A percentile compares a stretch with the other conserved stretches of the same genome.
These are phyloP conservation scores for Sicyos edulis DNA, from an alignment of 306 rosid species.

Conservation along the genomic window DNA sequence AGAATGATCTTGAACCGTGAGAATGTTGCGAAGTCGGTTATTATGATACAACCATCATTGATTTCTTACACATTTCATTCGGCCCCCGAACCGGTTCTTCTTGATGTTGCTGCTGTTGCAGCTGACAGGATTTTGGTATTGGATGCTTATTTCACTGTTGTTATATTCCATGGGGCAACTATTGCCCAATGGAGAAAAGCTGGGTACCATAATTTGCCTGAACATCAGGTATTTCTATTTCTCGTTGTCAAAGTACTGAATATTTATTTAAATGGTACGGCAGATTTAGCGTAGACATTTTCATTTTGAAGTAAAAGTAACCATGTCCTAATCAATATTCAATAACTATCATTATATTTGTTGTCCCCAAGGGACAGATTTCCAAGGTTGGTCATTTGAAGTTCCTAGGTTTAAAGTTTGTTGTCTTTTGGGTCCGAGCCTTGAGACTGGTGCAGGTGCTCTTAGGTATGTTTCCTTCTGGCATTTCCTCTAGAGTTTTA, in stretches of 20 bases:
- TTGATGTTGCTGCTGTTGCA: constrained; percentile 90
- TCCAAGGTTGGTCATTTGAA: too few relatives aligned
- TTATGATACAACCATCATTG: constrained; percentile 96
- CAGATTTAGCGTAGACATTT: background rate
- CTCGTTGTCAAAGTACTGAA: background rate
- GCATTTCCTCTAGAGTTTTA: background rate
- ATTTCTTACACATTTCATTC: constrained; percentile 88
- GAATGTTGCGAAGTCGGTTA: constrained; percentile 87
- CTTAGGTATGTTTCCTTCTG: too few relatives aligned
- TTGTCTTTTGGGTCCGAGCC: too few relatives aligned
- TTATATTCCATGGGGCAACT: constrained; percentile 91
- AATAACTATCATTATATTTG: background rate
- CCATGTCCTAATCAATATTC: background rate
- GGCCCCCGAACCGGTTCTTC: constrained; percentile 89
- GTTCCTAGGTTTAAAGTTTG: too few relatives aligned
- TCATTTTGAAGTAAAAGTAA: background rate
- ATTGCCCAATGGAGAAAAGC: constrained; percentile 98
- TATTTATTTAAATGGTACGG: background rate
- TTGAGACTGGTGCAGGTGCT: too few relatives aligned
- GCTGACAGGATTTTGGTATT: constrained; percentile 85
- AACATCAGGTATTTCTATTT: constrained; percentile 67
- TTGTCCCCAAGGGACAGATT: too few relatives aligned
- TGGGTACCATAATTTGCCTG: constrained; percentile 75
- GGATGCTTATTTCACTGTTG: constrained; percentile 83
- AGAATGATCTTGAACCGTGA: constrained; percentile 94